A percentile compares a stretch with the other conserved stretches of the same genome.
These are phyloP conservation scores for Beauveria brongniartii DNA, from an alignment of 2,329 filamentous ascomycete species.

Conservation along the genomic window DNA sequence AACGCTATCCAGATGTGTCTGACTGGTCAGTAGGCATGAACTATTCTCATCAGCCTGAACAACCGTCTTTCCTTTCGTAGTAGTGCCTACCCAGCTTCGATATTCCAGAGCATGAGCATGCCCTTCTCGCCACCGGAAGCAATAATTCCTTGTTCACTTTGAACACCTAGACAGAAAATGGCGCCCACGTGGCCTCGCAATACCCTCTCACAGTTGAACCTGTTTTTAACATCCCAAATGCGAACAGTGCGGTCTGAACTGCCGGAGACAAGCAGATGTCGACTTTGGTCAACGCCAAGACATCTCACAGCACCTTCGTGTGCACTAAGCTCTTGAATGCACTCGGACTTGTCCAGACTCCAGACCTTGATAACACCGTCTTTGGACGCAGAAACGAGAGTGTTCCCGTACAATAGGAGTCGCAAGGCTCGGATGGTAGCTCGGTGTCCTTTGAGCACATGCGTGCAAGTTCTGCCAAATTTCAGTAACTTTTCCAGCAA, in stretches of 20 bases:
- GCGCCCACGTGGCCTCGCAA: not conserved
- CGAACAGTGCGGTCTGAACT: not conserved
- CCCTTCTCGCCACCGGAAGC: not conserved
- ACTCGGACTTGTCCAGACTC: no score
- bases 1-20: no score
- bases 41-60: no score
- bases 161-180: not conserved
- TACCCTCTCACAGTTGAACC: not conserved
- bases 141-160: not conserved
- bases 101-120: not conserved
- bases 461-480: not conserved
- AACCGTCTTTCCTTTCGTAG: not conserved
- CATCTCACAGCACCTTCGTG: no score
- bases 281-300: no score
- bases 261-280: no score
- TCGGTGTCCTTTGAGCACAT: not conserved
- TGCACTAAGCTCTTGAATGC: no score
- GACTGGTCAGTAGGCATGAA: no score
- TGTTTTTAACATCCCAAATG: not conserved
- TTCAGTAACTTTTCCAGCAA: not conserved
- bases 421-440: not conserved
- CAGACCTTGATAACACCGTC: no score
- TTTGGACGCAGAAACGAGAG: no score
- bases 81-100: not conserved
- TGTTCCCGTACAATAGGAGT: no score